Conservation (phyloP, 768 basidiomycete genomes). For the Naganishia vishniacii region DNA sequence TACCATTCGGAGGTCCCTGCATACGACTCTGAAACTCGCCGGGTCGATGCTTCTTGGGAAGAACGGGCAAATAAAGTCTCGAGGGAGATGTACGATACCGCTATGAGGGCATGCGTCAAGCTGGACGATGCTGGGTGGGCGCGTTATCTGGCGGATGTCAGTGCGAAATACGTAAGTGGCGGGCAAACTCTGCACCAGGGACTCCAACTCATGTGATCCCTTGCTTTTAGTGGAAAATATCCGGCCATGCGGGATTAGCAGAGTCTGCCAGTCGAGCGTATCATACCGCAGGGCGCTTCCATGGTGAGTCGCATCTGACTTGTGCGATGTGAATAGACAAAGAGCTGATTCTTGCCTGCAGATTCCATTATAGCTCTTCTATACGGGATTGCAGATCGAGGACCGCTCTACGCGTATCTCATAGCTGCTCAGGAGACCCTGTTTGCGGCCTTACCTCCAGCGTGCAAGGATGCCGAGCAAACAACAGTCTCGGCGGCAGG, state of each 20-base stretch:
- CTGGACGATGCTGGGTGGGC: conserved; percentile 3
- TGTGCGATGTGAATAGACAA: not conserved
- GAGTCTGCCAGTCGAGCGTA: conserved; percentile 15
- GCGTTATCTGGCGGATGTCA: conserved; percentile 1
- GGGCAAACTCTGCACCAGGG: not conserved
- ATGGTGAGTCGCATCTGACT: not conserved
- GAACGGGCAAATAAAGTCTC: not conserved
- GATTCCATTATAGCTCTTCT: conserved; percentile 6
- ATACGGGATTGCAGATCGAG: conserved; percentile 10
- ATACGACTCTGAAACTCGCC: not conserved
- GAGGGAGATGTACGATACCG: conserved; percentile 10
- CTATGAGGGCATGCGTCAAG: conserved; percentile 1
- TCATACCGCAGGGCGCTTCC: conserved; percentile 4
- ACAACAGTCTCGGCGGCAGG: not conserved
- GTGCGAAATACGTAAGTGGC: conserved; percentile 13
- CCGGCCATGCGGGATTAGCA: conserved; percentile 10
- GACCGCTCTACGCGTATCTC: conserved; percentile 11
- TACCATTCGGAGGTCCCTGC: not conserved
- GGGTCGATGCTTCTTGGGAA: not conserved
- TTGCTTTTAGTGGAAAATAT: not conserved
- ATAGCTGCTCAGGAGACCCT: conserved; percentile 3
- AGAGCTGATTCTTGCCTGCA: not conserved
- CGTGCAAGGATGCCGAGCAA: not conserved
- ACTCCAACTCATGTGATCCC: not conserved
- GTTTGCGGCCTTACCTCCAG: not conserved